phyloP scores from a whole-genome alignment of 2,329 filamentous ascomycete species.

The Exserohilum rostratum region DNA sequence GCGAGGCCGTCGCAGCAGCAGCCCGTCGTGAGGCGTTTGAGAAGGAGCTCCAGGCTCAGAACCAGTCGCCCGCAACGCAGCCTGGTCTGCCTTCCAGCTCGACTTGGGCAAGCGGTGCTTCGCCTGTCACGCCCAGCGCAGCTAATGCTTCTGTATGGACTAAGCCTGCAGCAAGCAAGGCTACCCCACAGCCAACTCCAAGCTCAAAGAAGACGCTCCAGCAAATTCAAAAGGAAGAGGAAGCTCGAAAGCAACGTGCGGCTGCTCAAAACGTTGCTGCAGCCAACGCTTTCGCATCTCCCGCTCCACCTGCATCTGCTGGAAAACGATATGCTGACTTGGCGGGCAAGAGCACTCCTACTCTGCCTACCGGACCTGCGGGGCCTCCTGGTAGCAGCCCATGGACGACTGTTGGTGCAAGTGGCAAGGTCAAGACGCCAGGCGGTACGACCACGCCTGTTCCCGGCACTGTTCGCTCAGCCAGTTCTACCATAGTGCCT shows the following conservation, averaged over 20 bases:
- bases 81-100: slow-evolving; percentile 85
- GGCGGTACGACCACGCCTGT: slow-evolving; percentile 62
- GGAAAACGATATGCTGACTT: slow-evolving; percentile 95
- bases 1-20: slow-evolving; percentile 79
- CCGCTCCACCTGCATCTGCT: slow-evolving; percentile 51
- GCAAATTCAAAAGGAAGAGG: slow-evolving; percentile 96
- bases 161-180: slow-evolving; percentile 61
- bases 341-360: slow-evolving; percentile 73
- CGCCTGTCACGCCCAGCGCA: slow-evolving; percentile 66
- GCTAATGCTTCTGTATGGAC: slow-evolving; percentile 64
- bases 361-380: slow-evolving; percentile 41
- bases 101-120: slow-evolving; percentile 79
- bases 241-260: slow-evolving; percentile 81
- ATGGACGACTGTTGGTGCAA: slow-evolving; percentile 94
- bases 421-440: slow-evolving; percentile 86
- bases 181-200: slow-evolving; percentile 47
- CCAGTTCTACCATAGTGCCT: slow-evolving; percentile 53
- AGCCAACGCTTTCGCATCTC: slow-evolving; percentile 52
- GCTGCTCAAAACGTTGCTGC: slow-evolving; percentile 57
- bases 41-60: slow-evolving; percentile 73
- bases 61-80: slow-evolving; percentile 64
- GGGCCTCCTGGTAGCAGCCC: slow-evolving; percentile 60
- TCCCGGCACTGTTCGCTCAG: slow-evolving; percentile 55
- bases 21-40: slow-evolving; percentile 79
- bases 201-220: slow-evolving; percentile 84